Conservation (phyloP, 2,329 filamentous ascomycete genomes). For the Diaporthe aspalathi region DNA sequence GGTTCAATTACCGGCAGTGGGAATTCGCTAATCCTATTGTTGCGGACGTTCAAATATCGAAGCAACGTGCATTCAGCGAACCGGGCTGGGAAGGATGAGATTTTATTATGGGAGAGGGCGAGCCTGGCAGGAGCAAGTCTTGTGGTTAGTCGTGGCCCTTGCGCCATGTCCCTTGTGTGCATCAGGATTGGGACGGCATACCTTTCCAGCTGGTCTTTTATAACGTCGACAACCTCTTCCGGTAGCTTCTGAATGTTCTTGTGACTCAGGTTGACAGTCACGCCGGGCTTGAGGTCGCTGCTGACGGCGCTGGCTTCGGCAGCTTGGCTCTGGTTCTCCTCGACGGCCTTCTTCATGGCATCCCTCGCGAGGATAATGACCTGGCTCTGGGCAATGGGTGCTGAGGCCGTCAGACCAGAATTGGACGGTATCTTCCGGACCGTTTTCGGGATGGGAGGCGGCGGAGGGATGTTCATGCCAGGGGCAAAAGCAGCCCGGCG, state of each 20-base stretch:
- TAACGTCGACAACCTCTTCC: slow-evolving; percentile 79
- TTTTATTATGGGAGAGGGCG: slow-evolving; percentile 83
- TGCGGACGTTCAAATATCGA: slow-evolving; percentile 83
- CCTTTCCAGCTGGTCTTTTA: slow-evolving; percentile 80
- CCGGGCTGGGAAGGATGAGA: slow-evolving; percentile 75
- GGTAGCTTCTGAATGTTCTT: slow-evolving; percentile 78
- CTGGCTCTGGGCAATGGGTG: slow-evolving; percentile 69
- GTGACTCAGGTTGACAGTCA: slow-evolving; percentile 83
- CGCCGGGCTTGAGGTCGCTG: slow-evolving; percentile 73
- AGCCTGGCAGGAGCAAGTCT: slow-evolving; percentile 62
- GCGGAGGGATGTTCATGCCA: slow-evolving; percentile 53
- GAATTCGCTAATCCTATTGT: slow-evolving; percentile 77
- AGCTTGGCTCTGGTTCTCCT: slow-evolving; percentile 73
- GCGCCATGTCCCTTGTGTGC: slow-evolving; percentile 25
- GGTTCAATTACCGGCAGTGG: slow-evolving; percentile 61
- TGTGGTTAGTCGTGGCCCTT: slow-evolving; percentile 40
- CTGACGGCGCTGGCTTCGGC: slow-evolving; percentile 70
- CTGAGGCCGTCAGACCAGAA: slow-evolving; percentile 61
- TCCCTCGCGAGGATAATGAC: slow-evolving; percentile 74
- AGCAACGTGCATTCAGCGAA: slow-evolving; percentile 82
- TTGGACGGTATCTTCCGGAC: slow-evolving; percentile 60
- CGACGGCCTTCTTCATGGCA: slow-evolving; percentile 74
- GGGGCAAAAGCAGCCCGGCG: slow-evolving; percentile 46
- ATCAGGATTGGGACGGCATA: slow-evolving; percentile 50
- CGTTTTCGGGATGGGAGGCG: slow-evolving; percentile 58